Evolutionary conservation across 768 basidiomycete genomes (phyloP).

Genomic region (Trametes elegans): DNA sequence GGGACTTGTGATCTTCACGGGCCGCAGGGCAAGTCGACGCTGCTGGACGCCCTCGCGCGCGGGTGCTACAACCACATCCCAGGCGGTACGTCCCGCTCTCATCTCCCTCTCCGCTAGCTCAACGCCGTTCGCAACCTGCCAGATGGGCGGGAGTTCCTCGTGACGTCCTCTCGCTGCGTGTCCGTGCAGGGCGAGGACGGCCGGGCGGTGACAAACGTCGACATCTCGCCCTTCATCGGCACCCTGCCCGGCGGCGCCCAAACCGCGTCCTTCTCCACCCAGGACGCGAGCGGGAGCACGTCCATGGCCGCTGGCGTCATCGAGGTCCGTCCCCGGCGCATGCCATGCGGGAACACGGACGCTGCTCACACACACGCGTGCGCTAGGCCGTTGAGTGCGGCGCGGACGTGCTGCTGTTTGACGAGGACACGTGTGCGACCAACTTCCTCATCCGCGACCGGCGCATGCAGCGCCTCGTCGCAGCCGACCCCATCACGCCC

Average conservation of each 20-base stretch:
- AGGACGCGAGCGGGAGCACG: constrained; percentile 24
- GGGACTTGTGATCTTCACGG: not conserved
- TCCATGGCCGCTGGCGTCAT: constrained; percentile 22
- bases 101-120: not conserved
- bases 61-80: constrained; percentile 21
- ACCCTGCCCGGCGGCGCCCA: constrained; percentile 12
- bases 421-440: constrained; percentile 23
- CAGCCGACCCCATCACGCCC: constrained; percentile 19
- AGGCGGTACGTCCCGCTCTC: not conserved
- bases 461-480: constrained; percentile 20
- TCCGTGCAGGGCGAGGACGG: constrained; percentile 21
- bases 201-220: constrained; percentile 17
- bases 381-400: constrained; percentile 15
- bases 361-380: not conserved
- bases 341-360: not conserved
- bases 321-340: not conserved
- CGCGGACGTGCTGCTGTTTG: constrained; percentile 19
- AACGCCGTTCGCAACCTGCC: not conserved
- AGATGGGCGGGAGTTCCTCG: constrained; percentile 22
- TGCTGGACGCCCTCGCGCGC: constrained; percentile 18
- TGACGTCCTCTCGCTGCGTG: constrained; percentile 8
- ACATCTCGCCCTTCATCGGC: constrained; percentile 22
- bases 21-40: constrained; percentile 18
- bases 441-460: constrained; percentile 22
- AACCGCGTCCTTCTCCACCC: constrained; percentile 17